Conservation (phyloP, 306 rosid genomes). For the Echinosophora koreensis region DNA sequence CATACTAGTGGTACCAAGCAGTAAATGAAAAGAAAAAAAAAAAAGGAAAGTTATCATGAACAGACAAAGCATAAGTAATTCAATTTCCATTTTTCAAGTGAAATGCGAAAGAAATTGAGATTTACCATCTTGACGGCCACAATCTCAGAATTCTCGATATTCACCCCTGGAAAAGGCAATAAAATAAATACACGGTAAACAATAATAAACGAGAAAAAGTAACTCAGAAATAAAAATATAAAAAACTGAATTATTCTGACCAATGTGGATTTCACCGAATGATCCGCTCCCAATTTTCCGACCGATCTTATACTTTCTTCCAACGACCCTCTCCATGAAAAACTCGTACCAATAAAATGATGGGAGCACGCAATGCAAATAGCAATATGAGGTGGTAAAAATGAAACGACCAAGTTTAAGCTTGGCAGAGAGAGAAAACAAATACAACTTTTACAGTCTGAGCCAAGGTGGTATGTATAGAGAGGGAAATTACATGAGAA, state of each 20-base stretch:
- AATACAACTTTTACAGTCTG: slow-evolving; percentile 11
- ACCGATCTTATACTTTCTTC: slow-evolving; percentile 67
- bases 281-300: slow-evolving; percentile 79
- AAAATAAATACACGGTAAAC: background rate
- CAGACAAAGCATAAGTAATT: too few relatives aligned
- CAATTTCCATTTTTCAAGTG: too few relatives aligned
- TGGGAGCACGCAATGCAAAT: background rate
- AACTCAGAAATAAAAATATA: background rate
- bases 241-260: slow-evolving; percentile 15
- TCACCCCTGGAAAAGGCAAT: slow-evolving; percentile 52
- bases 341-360: slow-evolving; percentile 1
- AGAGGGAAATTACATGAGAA: too few relatives aligned
- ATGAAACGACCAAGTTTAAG: slow-evolving; percentile 2
- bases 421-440: background rate
- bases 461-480: background rate
- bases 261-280: slow-evolving; percentile 75
- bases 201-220: background rate
- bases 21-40: too few relatives aligned
- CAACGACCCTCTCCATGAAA: slow-evolving; percentile 66
- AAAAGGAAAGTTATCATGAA: too few relatives aligned
- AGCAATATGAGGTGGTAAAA: background rate
- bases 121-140: slow-evolving; percentile 80
- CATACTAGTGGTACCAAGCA: too few relatives aligned
- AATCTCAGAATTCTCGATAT: slow-evolving; percentile 62
- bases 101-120: background rate